Evolutionary conservation across 2,329 filamentous ascomycete genomes (phyloP), one percentile per base, ranked within the genome.

Genomic region (Ophiognomonia clavigignenti-juglandacearum): DNA sequence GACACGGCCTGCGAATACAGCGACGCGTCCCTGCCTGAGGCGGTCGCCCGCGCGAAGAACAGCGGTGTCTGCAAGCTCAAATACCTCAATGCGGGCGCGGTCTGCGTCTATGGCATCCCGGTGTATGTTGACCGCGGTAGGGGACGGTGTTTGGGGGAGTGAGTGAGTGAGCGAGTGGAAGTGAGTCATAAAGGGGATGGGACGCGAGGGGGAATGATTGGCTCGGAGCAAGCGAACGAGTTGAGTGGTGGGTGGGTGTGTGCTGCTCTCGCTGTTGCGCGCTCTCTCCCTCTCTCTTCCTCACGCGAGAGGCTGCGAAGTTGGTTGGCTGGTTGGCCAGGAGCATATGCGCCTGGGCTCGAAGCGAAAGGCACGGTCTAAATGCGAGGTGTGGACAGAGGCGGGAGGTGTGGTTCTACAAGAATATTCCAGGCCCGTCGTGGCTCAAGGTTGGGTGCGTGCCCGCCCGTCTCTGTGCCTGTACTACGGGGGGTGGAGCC

Each of bases 41-140:
- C 93, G 0, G 85, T 97, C 29, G 80, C 81, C 26, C 78, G 71
- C 58, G 88, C 87, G 13, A 78, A 88, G 54, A 77, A 79, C 50
- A 34, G 42, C 37, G 50, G 46, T 16, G 84, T 82, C n/a, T 97
- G 93, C 68, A 82, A 88, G 56, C 80, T 98, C 69, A 80, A 80
- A 62, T 97, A 96, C 70, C 71, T 98, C 57, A 98, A 96, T 59
- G 93, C 90, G 1, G 93, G 92, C 10, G 90, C 92, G 31, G 88
- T 93, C 20, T 91, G 93, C 54, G 85, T 97, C 44, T 98, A 97
- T 70, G 93, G 93, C 14, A 85, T 98, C 61, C 93, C 93, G 24
- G 88, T 96, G 53, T 96, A 90, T 67, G 73, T 96, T 54, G 68
- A 65, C 39, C 46, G 50, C 18, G 24, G 37, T 13, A 37, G 31